Base-by-base conservation (phyloP, 805 yeast genomes). In the Ogataea ganodermae region DNA sequence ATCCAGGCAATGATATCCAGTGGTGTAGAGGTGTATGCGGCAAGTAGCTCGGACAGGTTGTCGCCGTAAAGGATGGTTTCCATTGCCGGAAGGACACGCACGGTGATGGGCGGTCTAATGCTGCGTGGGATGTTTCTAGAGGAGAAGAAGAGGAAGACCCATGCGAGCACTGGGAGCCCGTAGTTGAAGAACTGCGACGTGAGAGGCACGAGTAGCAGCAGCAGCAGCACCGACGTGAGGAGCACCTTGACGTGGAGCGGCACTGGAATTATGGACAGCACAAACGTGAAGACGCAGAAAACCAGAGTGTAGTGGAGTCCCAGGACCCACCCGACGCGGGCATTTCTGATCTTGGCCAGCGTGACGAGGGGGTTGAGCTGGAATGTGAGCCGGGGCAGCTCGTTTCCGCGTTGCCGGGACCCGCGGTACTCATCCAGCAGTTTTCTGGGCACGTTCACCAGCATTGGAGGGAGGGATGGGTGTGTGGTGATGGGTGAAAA, bases 51-150 rank as follows among this genome's bases (percentile, higher is more conserved):
- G 44, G 91, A 83, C 57, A 94, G 74, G 66, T 94, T 89, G 59
- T 92, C 97, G 39, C 98, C 98, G 63, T 89, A 92, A 49, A 94
- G 73, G 46, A 91, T 86, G 27, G 97, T 89, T 67, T 92, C 99
- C 68, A 90, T 76, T 2, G 96, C 96, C 0, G 99, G 98, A 35
- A 92, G 76, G 23, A 89, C 86, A 55, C 92, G 84, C 44, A 92
- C 98, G 38, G 83, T 78, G 55, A 92, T 94, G 12, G 91, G 86
- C 5, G 97, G 96, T 62, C 92, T 81, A 76, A 85, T 78, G 3
- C 69, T 65, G 6, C 82, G 75, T 5, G 96, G 89, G 58, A 92
- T 84, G 59, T 80, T 81, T 20, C 86, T 78, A 32, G 91, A 82
- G 21, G 86, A 78, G 68, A 87, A 90, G 69, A 84, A 92, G 41